Base-by-base conservation (phyloP, 371 early-diverging fungal genomes). In the Capillidium rhysosporum region DNA sequence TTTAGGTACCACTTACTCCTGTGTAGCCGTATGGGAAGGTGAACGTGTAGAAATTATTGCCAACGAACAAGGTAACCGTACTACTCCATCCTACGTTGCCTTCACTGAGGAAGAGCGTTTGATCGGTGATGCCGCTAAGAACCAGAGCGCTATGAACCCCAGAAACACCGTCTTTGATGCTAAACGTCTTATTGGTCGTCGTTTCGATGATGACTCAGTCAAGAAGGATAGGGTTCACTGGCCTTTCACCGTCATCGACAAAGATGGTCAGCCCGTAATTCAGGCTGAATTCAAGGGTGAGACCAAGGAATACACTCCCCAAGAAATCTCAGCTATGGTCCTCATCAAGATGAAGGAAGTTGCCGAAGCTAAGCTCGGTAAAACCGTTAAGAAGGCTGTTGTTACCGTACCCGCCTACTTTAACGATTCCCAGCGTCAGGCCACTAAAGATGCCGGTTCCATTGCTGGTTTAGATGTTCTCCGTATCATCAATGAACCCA, bases 401-500 rank as follows among this genome's bases (percentile, higher is more conserved):
- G 75, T 94, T 62, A 94, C 95, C 62, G 86, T 97, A 59, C 98
- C 98, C 58, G 87, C 87, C 49, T 87, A 87, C 67, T 87, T 87
- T 59, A 83, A 84, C 59, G 98, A 98, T 65, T 82, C 91, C 30
- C 99, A 99, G 69, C 86, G 98, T 64, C 95, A 98, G 67, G 98
- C 97, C 10, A 98, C 98, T 60, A 98, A 98, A 77, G 92, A 92
- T 64, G 97, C 99, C 34, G 98, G 94, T 51, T 75, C 76, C 28
- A 91, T 97, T 66, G 87, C 98, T 28, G 98, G 98, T 52, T 69
- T 99, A 49, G 84, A 95, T 56, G 95, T 97, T 12, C 69, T 95
- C 54, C 84, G 98, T 64, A 91, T 99, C 48, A 94, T 98, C 67
- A 98, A 98, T 72, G 99, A 99, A 63, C 99, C 99, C 40, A 98